phyloP scores from a whole-genome alignment of 176 grass and related monocot genomes.

The Triticum dicoccoides region DNA sequence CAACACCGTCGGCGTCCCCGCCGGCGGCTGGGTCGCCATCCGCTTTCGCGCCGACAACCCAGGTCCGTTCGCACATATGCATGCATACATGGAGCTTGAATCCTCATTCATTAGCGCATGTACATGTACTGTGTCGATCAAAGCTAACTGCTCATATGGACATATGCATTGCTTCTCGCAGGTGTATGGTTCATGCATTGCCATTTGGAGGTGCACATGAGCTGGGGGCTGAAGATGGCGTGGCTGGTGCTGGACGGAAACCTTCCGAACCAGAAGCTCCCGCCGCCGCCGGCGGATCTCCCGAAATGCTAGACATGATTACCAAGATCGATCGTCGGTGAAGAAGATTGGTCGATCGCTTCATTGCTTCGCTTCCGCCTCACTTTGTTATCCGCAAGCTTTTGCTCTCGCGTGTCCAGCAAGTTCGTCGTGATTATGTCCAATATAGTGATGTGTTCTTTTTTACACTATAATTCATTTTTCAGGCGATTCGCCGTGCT shows the following conservation, averaged over 20 bases:
- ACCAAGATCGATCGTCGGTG: background rate
- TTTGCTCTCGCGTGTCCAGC: constrained; percentile 11
- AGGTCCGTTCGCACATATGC: constrained; percentile 5
- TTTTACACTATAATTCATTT: background rate
- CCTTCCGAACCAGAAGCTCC: constrained; percentile 54
- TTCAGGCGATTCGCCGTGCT: constrained; percentile 19
- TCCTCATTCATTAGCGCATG: background rate
- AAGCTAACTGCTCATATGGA: background rate
- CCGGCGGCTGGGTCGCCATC: constrained; percentile 73
- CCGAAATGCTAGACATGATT: constrained; percentile 48
- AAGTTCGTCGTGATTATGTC: background rate
- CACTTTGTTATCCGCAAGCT: background rate
- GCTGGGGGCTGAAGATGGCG: constrained; percentile 86
- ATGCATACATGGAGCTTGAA: background rate
- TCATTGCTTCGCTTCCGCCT: background rate
- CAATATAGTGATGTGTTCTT: background rate
- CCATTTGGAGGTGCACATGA: constrained; percentile 80
- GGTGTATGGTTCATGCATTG: constrained; percentile 97
- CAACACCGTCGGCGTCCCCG: constrained; percentile 74
- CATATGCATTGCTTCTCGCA: constrained; percentile 8
- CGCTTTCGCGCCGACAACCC: constrained; percentile 84
- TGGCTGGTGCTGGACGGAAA: constrained; percentile 71
- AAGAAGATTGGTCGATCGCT: background rate
- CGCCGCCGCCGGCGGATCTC: constrained; percentile 64
- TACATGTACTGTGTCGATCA: too few species aligned